Evolutionary conservation across 2,329 filamentous ascomycete genomes (phyloP).

Genomic region (Coniochaeta ligniaria): DNA sequence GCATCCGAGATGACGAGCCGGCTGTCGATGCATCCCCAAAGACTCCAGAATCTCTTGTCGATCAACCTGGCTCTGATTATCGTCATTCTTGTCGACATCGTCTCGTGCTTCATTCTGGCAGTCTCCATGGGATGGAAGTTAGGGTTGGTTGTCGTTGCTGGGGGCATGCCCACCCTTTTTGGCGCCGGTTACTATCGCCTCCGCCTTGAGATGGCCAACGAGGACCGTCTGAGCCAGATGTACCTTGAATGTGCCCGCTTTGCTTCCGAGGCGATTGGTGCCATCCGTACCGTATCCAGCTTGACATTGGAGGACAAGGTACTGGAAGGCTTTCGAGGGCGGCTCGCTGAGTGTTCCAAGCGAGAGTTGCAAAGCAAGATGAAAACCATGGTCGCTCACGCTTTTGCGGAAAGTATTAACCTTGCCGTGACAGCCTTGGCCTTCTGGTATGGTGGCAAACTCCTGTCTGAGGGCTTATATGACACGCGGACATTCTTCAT

Average conservation of each 20-base stretch:
- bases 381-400: background rate
- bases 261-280: background rate
- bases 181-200: background rate
- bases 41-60: background rate
- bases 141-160: background rate
- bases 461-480: background rate
- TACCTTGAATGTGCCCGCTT: background rate
- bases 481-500: background rate
- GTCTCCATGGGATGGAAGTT: background rate
- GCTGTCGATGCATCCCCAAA: background rate
- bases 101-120: background rate
- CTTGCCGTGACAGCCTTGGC: background rate
- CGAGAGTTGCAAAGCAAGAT: background rate
- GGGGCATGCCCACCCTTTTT: background rate
- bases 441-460: background rate
- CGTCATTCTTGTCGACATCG: background rate
- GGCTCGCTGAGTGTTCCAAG: background rate
- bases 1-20: background rate
- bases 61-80: background rate
- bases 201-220: background rate
- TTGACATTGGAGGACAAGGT: background rate
- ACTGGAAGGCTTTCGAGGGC: background rate
- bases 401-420: background rate
- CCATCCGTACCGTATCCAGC: background rate
- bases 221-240: background rate